phyloP scores from a whole-genome alignment of 1,284 basidiomycete genomes.

The Tausonia pullulans region DNA sequence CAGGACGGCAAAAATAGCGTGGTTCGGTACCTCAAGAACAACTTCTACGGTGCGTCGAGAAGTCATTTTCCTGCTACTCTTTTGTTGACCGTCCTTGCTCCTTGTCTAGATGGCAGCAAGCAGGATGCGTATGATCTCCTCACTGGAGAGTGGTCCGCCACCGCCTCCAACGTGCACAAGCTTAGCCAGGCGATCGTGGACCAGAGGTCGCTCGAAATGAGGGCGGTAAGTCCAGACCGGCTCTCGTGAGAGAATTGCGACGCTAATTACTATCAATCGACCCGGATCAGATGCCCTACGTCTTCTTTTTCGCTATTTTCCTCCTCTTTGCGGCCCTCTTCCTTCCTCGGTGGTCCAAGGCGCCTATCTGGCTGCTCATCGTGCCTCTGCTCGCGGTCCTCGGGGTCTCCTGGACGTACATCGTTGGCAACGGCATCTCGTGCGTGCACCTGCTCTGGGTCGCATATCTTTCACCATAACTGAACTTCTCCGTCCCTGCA shows the following conservation, averaged over 20 bases:
- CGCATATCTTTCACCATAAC: neutral
- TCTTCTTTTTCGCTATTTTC: slow-evolving; percentile 68
- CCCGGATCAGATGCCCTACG: slow-evolving; percentile 60
- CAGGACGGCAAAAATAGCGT: slow-evolving; percentile 83
- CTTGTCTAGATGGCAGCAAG: neutral
- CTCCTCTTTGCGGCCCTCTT: slow-evolving; percentile 76
- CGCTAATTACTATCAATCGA: neutral
- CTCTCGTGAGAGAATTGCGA: neutral
- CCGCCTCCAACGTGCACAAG: slow-evolving; percentile 36
- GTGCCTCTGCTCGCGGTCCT: slow-evolving; percentile 61
- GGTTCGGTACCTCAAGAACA: slow-evolving; percentile 89
- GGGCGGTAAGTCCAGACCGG: slow-evolving; percentile 49
- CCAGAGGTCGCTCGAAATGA: slow-evolving; percentile 62
- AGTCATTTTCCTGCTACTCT: slow-evolving; percentile 34
- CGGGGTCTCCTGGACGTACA: slow-evolving; percentile 50
- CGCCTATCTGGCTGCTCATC: slow-evolving; percentile 33
- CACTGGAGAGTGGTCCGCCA: slow-evolving; percentile 78
- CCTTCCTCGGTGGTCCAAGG: slow-evolving; percentile 43
- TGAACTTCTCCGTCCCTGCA: neutral
- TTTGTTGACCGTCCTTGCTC: neutral
- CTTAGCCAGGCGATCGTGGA: slow-evolving; percentile 46
- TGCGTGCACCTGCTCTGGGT: neutral
- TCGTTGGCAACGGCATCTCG: slow-evolving; percentile 47
- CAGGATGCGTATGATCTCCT: slow-evolving; percentile 90
- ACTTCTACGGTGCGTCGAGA: slow-evolving; percentile 92